Base-by-base conservation (phyloP, 306 rosid species). In the Gillenia trifoliata region DNA sequence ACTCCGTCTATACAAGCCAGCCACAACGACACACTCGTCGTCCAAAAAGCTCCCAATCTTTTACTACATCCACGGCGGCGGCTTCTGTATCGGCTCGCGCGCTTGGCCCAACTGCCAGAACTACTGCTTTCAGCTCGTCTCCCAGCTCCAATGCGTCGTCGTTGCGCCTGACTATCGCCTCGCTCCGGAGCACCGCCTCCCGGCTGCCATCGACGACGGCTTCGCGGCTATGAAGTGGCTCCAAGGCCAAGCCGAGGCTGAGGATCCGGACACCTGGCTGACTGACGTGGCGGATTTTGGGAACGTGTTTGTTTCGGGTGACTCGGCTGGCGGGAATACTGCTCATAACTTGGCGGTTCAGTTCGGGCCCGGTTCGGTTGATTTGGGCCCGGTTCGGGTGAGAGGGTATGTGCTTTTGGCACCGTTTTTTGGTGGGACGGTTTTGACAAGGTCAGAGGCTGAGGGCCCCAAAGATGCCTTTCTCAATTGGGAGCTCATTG, bases 41-140 rank as follows among this genome's bases (percentile, higher is more conserved):
- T 6, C 22, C 11, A 61, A 61, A 28, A 61, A 80, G 81, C 91
- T 93, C 43, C 96, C 97, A 0, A 8, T 93, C 20, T 86, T 91
- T 66, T 93, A 73, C 73, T 93, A 93, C 80, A 76, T 93, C 47
- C 98, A 91, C 34, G 98, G 98, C 1, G 98, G 98, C 29, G 97
- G 98, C 75, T 93, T 93, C 72, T 91, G 97, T 77, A 93, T 93
- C 83, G 92, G 98, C 83, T 93, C 98, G 0, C 96, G 96, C 23
- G 52, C 96, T 1, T 93, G 98, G 98, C 93, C 96, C 2, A 85
- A 91, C 61, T 93, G 86, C 71, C 97, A 93, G 6, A 93, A 91
- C 84, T 93, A 89, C 78, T 91, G 98, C 70, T 73, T 86, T 8
- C 88, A 79, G 26, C 93, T 93, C 0, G 82, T 92, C 60, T 65